Conservation (phyloP, 1,139 yeast genomes). For the Pneumocystis oryctolagi region DNA sequence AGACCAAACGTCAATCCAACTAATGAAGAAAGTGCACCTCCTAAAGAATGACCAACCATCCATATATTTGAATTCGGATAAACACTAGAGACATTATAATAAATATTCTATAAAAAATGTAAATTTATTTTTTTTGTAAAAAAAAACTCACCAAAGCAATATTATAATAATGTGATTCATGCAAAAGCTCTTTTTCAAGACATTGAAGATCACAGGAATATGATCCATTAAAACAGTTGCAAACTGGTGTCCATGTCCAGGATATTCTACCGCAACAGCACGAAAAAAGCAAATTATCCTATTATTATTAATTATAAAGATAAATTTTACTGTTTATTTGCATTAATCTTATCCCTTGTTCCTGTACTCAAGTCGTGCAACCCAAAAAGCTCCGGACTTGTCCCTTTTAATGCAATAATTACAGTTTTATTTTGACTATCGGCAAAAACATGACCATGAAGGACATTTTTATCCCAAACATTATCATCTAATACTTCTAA, state of each 20-base stretch:
- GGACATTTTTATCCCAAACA: constrained; percentile 62
- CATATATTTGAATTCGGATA: constrained; percentile 66
- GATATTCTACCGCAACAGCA: constrained; percentile 94
- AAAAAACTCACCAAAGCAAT: constrained; percentile 37
- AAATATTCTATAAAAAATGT: constrained; percentile 34
- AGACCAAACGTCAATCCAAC: constrained; percentile 80
- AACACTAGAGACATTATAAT: constrained; percentile 48
- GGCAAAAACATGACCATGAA: constrained; percentile 81
- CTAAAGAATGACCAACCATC: constrained; percentile 92
- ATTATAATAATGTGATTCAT: constrained; percentile 68
- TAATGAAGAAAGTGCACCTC: constrained; percentile 73
- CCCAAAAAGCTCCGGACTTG: constrained; percentile 62
- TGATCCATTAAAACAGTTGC: constrained; percentile 78
- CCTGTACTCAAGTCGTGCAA: constrained; percentile 73
- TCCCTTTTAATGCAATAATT: constrained; percentile 77
- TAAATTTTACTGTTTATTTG: background rate
- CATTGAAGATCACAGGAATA: constrained; percentile 85
- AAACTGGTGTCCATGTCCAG: constrained; percentile 83
- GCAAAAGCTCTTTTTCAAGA: constrained; percentile 56
- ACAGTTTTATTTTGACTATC: constrained; percentile 50
- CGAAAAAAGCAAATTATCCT: constrained; percentile 71
- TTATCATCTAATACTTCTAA: background rate
- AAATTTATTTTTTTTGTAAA: background rate
- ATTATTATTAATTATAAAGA: background rate
- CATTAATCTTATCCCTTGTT: constrained; percentile 58